Evolutionary conservation across 257 asterid genomes (phyloP).

Genomic region (Gentiana macrophylla): DNA sequence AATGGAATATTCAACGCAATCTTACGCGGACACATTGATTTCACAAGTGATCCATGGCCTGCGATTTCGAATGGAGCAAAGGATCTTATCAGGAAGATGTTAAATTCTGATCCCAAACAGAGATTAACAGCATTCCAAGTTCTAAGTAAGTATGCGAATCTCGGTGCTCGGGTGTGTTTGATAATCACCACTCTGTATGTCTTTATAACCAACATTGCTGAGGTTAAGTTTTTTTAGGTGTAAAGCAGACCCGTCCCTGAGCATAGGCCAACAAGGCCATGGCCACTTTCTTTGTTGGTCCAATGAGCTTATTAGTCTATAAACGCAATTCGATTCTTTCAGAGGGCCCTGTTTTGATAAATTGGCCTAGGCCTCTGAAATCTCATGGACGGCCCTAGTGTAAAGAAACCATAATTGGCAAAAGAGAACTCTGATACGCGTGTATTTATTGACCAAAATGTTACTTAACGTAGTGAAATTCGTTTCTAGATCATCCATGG

Average conservation of each 20-base stretch:
- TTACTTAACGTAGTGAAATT: not conserved
- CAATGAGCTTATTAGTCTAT: too few species aligned
- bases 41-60: slow-evolving; percentile 91
- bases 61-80: slow-evolving; percentile 79
- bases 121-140: slow-evolving; percentile 82
- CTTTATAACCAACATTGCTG: not conserved
- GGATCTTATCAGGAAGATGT: slow-evolving; percentile 84
- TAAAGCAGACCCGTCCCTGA: too few species aligned
- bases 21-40: slow-evolving; percentile 70
- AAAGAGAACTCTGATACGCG: not conserved
- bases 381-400: too few species aligned
- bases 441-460: too few species aligned
- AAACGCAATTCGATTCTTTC: too few species aligned
- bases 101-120: slow-evolving; percentile 64
- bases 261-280: too few species aligned
- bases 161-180: not conserved
- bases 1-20: slow-evolving; percentile 89
- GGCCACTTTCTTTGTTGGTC: too few species aligned
- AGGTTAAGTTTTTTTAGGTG: not conserved
- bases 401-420: not conserved
- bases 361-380: too few species aligned
- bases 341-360: too few species aligned
- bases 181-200: not conserved
- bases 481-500: slow-evolving; percentile 56
- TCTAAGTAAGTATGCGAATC: slow-evolving; percentile 37